Evolutionary conservation across 2,329 filamentous ascomycete species (phyloP).

Genomic region (Pseudocercospora macadamiae): DNA sequence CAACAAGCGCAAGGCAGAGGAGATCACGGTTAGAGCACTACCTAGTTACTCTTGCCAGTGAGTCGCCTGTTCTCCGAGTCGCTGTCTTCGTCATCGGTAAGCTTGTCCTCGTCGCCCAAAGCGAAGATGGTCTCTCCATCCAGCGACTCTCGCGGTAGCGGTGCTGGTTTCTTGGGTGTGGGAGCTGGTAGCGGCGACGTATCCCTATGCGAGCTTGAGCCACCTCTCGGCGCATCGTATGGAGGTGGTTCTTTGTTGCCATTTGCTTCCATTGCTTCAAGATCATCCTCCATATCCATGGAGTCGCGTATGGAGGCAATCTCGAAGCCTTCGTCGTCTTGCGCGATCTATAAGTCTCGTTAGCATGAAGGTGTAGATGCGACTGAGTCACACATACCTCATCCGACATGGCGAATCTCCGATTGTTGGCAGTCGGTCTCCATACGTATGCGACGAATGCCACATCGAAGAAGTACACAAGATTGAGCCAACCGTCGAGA

Average conservation of each 20-base stretch:
- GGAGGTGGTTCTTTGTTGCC: slow-evolving; percentile 39
- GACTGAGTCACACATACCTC: slow-evolving; percentile 59
- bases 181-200: slow-evolving; percentile 58
- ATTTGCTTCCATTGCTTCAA: slow-evolving; percentile 41
- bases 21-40: background rate
- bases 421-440: slow-evolving; percentile 94
- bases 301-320: slow-evolving; percentile 87
- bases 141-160: slow-evolving; percentile 62
- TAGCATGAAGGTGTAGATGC: slow-evolving; percentile 1
- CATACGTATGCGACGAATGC: slow-evolving; percentile 93
- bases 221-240: slow-evolving; percentile 40
- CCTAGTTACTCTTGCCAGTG: slow-evolving; percentile 45
- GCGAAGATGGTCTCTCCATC: slow-evolving; percentile 97
- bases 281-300: slow-evolving; percentile 61
- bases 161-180: slow-evolving; percentile 51
- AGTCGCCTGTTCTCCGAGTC: slow-evolving; percentile 45
- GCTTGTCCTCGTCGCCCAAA: slow-evolving; percentile 84
- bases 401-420: slow-evolving; percentile 97
- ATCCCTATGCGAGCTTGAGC: slow-evolving; percentile 38
- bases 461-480: slow-evolving; percentile 94
- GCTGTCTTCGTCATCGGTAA: slow-evolving; percentile 72
- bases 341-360: slow-evolving; percentile 66
- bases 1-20: background rate
- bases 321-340: slow-evolving; percentile 98
- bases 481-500: slow-evolving; percentile 93